Conservation (phyloP, 1,284 basidiomycete genomes). For the Rhodotorula mucilaginosa region DNA sequence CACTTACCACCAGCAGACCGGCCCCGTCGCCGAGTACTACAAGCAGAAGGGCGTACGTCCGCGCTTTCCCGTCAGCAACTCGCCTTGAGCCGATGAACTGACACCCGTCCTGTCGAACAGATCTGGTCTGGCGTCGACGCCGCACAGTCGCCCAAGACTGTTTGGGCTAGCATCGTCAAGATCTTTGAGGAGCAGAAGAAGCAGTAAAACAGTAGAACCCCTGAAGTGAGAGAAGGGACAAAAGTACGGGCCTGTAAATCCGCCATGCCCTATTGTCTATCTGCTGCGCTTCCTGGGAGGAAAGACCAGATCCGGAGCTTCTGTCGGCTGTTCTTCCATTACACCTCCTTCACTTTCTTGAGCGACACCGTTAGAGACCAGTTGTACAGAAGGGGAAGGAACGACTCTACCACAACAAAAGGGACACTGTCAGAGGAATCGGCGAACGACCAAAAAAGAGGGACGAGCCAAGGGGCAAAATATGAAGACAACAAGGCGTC, state of each 20-base stretch:
- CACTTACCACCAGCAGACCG: conserved; percentile 88
- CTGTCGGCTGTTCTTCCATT: too few species aligned
- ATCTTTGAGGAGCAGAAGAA: conserved; percentile 46
- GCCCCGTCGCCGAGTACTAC: conserved; percentile 97
- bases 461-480: too few species aligned
- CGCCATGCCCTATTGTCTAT: not conserved
- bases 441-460: not conserved
- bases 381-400: too few species aligned
- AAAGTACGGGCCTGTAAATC: not conserved
- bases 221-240: not conserved
- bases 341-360: too few species aligned
- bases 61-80: not conserved
- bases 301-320: too few species aligned
- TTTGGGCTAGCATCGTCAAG: conserved; percentile 74
- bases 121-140: conserved; percentile 89
- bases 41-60: conserved; percentile 65
- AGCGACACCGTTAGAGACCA: too few species aligned
- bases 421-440: not conserved
- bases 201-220: conserved; percentile 3
- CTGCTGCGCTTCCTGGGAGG: not conserved
- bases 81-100: too few species aligned
- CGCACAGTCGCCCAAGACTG: conserved; percentile 83
- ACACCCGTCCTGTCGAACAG: not conserved
- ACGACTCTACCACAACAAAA: not conserved
- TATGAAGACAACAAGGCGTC: not conserved